A percentile compares a stretch with the other conserved stretches of the same genome.
phyloP scores from a whole-genome alignment of 2,329 filamentous ascomycete genomes.

The Epichloe uncinata region DNA sequence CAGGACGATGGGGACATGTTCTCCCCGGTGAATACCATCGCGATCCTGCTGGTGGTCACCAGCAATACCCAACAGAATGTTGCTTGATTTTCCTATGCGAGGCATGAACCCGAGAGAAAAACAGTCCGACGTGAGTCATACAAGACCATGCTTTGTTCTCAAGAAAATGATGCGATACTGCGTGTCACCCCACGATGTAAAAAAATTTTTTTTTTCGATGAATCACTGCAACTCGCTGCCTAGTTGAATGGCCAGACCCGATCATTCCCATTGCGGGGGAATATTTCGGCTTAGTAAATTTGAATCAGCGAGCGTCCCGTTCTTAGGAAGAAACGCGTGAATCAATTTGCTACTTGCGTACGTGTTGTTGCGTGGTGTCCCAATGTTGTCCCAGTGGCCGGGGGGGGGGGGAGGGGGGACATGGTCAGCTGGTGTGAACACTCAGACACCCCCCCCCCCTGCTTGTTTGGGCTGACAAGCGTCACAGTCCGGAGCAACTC shows the following conservation, averaged over 20 bases:
- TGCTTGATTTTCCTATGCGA: not conserved
- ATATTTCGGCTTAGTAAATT: not conserved
- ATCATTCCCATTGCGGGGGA: not conserved
- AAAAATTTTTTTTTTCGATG: not conserved
- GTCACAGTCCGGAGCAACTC: not conserved
- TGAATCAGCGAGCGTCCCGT: not conserved
- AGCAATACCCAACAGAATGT: not conserved
- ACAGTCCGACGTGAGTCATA: not conserved
- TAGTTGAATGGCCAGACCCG: not conserved
- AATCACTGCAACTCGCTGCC: not conserved
- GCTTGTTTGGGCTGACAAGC: not conserved
- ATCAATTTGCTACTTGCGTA: not conserved
- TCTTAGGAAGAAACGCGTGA: not conserved
- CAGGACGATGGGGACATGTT: not conserved
- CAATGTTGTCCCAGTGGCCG: too few species aligned
- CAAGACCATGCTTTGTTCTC: not conserved
- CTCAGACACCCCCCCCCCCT: not conserved
- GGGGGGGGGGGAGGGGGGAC: too few species aligned
- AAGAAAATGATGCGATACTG: not conserved
- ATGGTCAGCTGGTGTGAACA: too few species aligned
- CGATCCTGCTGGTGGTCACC: not conserved
- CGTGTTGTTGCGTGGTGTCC: too few species aligned
- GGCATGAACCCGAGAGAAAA: not conserved
- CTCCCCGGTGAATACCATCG: too few species aligned
- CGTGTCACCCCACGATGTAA: not conserved